phyloP scores from a whole-genome alignment of 176 grass and related monocot genomes.

The Musa itinerans region DNA sequence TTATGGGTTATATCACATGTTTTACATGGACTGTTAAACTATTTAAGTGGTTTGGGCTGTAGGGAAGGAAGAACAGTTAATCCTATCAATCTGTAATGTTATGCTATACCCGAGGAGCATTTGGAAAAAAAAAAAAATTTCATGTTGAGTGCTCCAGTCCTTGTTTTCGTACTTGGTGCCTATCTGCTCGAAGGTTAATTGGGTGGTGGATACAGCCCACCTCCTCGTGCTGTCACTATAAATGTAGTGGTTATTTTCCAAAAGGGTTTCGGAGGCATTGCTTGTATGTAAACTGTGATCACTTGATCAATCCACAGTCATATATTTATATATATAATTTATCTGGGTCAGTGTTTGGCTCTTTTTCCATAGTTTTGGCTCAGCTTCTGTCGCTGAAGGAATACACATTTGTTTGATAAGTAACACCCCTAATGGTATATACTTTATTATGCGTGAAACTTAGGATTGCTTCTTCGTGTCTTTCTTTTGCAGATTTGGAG shows the following conservation, averaged over 20 bases:
- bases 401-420: neutral
- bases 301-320: too few relatives aligned
- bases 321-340: too few relatives aligned
- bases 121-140: neutral
- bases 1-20: too few relatives aligned
- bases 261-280: too few relatives aligned
- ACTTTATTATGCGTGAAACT: neutral
- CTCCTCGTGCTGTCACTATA: neutral
- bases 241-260: neutral
- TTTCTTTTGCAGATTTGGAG: slow-evolving; percentile 69
- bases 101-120: neutral
- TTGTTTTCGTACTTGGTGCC: neutral
- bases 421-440: neutral
- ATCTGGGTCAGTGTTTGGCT: too few relatives aligned
- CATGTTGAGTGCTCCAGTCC: too few relatives aligned
- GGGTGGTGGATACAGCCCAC: neutral
- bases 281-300: too few relatives aligned
- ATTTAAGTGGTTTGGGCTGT: too few relatives aligned
- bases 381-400: neutral
- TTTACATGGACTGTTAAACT: too few relatives aligned
- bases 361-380: too few relatives aligned
- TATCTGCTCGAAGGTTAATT: neutral
- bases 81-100: neutral
- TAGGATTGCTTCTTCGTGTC: neutral
- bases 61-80: neutral